These are phyloP conservation scores for Beauveria scarabaeidicola DNA, from an alignment of 2,329 filamentous ascomycete genomes.

Conservation along the genomic window DNA sequence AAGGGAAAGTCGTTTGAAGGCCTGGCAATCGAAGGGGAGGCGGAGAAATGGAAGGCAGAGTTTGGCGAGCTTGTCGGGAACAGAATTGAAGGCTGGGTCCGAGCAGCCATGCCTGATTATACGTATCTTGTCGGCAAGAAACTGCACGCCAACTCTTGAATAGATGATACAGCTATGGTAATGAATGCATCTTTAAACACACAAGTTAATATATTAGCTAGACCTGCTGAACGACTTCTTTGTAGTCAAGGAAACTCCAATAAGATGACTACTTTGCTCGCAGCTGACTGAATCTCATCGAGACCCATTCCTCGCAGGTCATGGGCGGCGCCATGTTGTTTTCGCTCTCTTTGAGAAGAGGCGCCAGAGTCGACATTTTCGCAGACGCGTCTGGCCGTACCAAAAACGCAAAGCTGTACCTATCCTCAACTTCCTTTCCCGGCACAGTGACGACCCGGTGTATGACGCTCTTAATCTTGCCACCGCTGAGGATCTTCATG, in stretches of 20 bases:
- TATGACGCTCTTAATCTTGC: neutral
- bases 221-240: neutral
- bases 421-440: neutral
- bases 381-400: neutral
- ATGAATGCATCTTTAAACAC: neutral
- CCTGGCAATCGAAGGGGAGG: constrained; percentile 12
- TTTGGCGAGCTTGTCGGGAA: constrained; percentile 9
- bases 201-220: no score
- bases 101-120: constrained; percentile 10
- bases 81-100: constrained; percentile 9
- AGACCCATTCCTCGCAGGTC: constrained; percentile 4
- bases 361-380: neutral
- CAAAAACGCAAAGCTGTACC: constrained; percentile 1
- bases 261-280: neutral
- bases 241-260: no score
- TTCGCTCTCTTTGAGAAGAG: neutral
- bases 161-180: neutral
- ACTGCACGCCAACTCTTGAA: neutral
- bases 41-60: constrained; percentile 12
- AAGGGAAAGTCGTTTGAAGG: constrained; percentile 10
- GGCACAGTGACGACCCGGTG: neutral
- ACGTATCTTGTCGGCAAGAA: neutral
- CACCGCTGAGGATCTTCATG: constrained; percentile 2
- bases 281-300: neutral
- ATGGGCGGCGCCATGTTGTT: neutral